Percentiles rank a stretch among this genome's conserved stretches.
phyloP scores from a whole-genome alignment of 2,329 filamentous ascomycete species.

The Diaporthe australafricana region DNA sequence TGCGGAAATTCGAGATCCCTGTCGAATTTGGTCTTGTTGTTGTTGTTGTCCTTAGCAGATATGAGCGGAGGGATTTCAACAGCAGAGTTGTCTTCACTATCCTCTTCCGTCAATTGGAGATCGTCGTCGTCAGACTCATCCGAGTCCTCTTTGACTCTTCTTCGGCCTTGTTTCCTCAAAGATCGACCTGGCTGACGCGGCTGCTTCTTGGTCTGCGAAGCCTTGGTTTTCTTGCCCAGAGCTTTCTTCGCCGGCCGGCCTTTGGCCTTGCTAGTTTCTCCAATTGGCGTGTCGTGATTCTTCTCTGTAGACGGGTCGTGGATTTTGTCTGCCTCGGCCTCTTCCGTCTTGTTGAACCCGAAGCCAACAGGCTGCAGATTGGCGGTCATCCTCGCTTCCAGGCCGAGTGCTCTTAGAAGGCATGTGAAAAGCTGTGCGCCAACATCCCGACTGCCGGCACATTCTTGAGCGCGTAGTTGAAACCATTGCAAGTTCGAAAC shows the following conservation, averaged over 20 bases:
- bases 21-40: conserved; percentile 67
- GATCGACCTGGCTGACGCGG: conserved; percentile 7
- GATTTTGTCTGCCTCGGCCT: conserved; percentile 68
- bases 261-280: conserved; percentile 38
- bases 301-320: conserved; percentile 37
- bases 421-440: conserved; percentile 92
- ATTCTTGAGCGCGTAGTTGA: conserved; percentile 73
- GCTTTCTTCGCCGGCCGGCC: conserved; percentile 37
- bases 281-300: conserved; percentile 14
- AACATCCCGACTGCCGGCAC: conserved; percentile 86
- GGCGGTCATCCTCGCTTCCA: conserved; percentile 86
- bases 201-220: conserved; percentile 12
- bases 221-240: conserved; percentile 39
- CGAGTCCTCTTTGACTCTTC: conserved; percentile 43
- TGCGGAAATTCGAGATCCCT: conserved; percentile 84
- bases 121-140: conserved; percentile 58
- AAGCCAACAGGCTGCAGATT: conserved; percentile 90
- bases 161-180: conserved; percentile 26
- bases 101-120: conserved; percentile 59
- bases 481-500: conserved; percentile 77
- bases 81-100: conserved; percentile 70
- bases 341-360: conserved; percentile 89
- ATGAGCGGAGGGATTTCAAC: conserved; percentile 64
- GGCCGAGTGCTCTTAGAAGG: conserved; percentile 80
- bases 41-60: conserved; percentile 44